Percentiles rank a stretch among this genome's conserved stretches.
phyloP scores from a whole-genome alignment of 2,329 filamentous ascomycete species.

The Fusarium liriodendri region DNA sequence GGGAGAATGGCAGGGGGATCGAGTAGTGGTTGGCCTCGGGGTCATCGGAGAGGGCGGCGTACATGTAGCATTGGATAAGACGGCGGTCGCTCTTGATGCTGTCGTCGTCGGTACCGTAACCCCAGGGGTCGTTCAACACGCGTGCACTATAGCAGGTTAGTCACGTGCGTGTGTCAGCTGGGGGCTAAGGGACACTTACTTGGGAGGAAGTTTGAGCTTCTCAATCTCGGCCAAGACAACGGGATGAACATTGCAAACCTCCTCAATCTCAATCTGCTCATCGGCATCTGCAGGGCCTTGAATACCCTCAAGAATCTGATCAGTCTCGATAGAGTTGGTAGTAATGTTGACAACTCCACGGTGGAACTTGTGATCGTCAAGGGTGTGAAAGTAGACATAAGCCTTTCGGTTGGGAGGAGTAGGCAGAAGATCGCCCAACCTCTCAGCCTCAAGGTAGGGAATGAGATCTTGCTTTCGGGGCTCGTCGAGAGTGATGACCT shows the following conservation, averaged over 20 bases:
- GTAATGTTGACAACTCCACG: background rate
- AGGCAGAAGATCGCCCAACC: background rate
- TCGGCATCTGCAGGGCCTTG: background rate
- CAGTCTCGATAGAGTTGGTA: background rate
- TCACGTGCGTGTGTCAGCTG: background rate
- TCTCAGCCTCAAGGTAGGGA: constrained; percentile 13
- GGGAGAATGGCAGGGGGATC: constrained; percentile 16
- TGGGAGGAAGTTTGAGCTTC: constrained; percentile 8
- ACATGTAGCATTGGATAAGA: constrained; percentile 19
- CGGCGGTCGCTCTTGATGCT: background rate
- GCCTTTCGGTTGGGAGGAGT: background rate
- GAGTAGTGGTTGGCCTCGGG: constrained; percentile 23
- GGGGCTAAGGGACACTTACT: background rate
- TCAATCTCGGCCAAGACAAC: constrained; percentile 5
- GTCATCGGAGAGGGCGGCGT: constrained; percentile 6
- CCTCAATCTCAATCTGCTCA: background rate
- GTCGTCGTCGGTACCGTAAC: constrained; percentile 5
- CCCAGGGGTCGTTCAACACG: constrained; percentile 18
- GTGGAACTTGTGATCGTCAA: background rate
- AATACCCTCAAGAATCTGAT: background rate
- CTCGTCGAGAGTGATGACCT: constrained; percentile 5
- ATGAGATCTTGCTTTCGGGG: constrained; percentile 10
- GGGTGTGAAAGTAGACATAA: background rate
- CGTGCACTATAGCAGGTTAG: background rate
- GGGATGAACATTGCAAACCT: constrained; percentile 2